phyloP scores from a whole-genome alignment of 495 filamentous ascomycete genomes.

The Podospora tetraspora region DNA sequence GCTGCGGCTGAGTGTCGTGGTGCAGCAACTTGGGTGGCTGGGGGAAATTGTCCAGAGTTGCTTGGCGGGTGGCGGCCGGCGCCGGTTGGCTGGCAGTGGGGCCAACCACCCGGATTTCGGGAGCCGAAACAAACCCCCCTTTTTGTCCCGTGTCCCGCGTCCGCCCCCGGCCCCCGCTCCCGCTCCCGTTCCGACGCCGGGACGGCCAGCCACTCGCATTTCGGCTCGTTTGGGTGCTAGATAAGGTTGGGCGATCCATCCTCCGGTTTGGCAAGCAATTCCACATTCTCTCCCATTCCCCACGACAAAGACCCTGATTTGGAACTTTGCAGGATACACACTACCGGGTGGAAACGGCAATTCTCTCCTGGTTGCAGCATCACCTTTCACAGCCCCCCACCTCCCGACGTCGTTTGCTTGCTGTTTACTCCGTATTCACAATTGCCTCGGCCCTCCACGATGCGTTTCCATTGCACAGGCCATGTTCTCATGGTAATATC shows the following conservation, averaged over 20 bases:
- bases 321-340: neutral
- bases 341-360: neutral
- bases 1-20: neutral
- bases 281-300: neutral
- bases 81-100: conserved; percentile 1
- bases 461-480: conserved; percentile 16
- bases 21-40: conserved; percentile 11
- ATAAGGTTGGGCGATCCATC: conserved; percentile 6
- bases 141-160: neutral
- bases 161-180: neutral
- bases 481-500: conserved; percentile 6
- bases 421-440: neutral
- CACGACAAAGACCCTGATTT: neutral
- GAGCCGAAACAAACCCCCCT: conserved; percentile 3
- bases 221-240: neutral
- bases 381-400: neutral
- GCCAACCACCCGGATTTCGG: conserved; percentile 24
- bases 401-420: conserved; percentile 1
- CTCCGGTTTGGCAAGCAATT: conserved; percentile 4
- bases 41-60: conserved; percentile 7
- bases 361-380: neutral
- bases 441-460: conserved; percentile 9
- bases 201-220: conserved; percentile 22
- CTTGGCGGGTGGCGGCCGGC: conserved; percentile 2
- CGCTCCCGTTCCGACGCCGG: neutral